phyloP scores from a whole-genome alignment of 306 rosid genomes.

The Medicago arabica region DNA sequence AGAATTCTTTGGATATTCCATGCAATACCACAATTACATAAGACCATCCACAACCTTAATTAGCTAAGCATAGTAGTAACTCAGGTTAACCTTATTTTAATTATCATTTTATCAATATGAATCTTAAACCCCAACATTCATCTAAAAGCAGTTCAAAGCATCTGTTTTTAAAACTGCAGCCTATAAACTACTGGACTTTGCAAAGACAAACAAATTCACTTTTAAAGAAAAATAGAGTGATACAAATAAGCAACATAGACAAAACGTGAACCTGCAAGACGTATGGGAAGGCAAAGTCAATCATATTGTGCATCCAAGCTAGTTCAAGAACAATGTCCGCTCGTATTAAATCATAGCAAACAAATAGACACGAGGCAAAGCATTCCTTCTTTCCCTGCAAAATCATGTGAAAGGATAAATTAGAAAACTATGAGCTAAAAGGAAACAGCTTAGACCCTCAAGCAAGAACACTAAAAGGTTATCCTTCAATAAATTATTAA shows the following conservation, averaged over 20 bases:
- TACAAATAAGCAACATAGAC: conserved; percentile 19
- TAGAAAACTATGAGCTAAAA: conserved; percentile 23
- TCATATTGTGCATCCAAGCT: conserved; percentile 97
- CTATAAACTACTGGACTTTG: conserved; percentile 10
- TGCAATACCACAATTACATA: conserved; percentile 11
- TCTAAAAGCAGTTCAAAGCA: conserved; percentile 33
- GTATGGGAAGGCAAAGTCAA: conserved; percentile 98
- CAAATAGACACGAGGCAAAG: conserved; percentile 98
- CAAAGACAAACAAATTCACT: conserved; percentile 12
- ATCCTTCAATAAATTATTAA: conserved; percentile 7
- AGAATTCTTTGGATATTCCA: conserved; percentile 20
- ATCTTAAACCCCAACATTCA: conserved; percentile 28
- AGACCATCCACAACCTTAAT: conserved; percentile 34
- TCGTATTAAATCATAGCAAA: conserved; percentile 91
- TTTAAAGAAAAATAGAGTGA: conserved; percentile 19
- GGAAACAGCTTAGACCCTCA: background rate
- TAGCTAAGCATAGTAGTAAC: conserved; percentile 34
- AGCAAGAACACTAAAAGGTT: conserved; percentile 23
- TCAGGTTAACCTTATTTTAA: conserved; percentile 4
- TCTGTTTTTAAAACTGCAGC: conserved; percentile 1
- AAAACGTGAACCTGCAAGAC: conserved; percentile 76
- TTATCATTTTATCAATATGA: conserved; percentile 29
- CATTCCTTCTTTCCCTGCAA: conserved; percentile 99
- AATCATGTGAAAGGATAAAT: conserved; percentile 38
- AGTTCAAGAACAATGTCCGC: conserved; percentile 85